Evolutionary conservation across 192 early-diverging fungal species (phyloP), one percentile per base, ranked within the genome.

Genomic region (Mortierella antarctica): DNA sequence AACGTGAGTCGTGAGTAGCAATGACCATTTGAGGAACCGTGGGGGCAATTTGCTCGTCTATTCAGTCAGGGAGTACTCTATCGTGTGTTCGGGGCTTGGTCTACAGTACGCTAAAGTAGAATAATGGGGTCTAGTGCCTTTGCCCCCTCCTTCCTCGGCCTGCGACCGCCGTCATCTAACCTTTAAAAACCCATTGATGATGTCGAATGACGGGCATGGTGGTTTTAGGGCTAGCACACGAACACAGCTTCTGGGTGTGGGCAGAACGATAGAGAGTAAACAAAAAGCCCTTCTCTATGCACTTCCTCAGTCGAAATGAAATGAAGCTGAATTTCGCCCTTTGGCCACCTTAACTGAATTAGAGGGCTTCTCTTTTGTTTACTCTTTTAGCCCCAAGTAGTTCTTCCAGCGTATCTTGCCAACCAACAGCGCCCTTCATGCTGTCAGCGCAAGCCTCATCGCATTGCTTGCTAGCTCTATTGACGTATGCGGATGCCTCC

Each of bases 271-370:
- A 52, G 15, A 52, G 15, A 23, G 20, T n/a, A 13, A 47, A 20
- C 1, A 39, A 41, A 46, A 62, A 45, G n/a, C n/a, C 59, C 31
- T 3, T 31, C 31, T 31, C 31, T 31, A 31, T 31, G 31, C 31
- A 31, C 31, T 3, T 31, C 31, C 31, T 31, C 31, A 31, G 31
- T 31, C 31, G 31, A 62, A 46, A 17, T 46, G 15, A 47, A 60
- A 60, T 15, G 7, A 20, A 48, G 7, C 52, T 6, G n/a, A 6
- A 59, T 9, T 59, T 66, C 52, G 64, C 64, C 64, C 64, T 66
- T 66, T 66, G 31, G 64, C 64, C 64, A 9, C 20, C 51, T 23
- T 21, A 20, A 64, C 20, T 18, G 63, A 23, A 52, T 54, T 52
- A 31, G 31, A 31, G 31, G 31, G 31, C 31, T 31, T 31, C 31